These are phyloP conservation scores for Dionaea muscipula DNA, from an alignment of 179 eudicot species.

Conservation along the genomic window DNA sequence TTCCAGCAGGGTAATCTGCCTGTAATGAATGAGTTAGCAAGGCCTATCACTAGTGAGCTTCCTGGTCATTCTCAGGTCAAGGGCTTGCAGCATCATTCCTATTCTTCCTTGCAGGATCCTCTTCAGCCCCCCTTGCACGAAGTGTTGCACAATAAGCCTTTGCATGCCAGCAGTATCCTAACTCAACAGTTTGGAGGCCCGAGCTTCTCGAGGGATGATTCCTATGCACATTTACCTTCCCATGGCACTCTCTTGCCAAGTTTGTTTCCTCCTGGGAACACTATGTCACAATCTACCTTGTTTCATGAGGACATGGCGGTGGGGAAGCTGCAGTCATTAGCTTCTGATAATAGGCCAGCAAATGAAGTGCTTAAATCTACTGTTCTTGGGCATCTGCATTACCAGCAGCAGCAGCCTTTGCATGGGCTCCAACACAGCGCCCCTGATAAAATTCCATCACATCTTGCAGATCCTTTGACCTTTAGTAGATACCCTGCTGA, in stretches of 20 bases:
- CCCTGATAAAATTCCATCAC: slow-evolving; percentile 20
- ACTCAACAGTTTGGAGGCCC: slow-evolving; percentile 29
- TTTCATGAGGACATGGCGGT: slow-evolving; percentile 25
- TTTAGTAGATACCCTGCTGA: slow-evolving; percentile 30
- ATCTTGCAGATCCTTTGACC: slow-evolving; percentile 23
- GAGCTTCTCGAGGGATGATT: slow-evolving; percentile 21
- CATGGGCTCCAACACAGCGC: slow-evolving; percentile 24
- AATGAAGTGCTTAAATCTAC: slow-evolving; percentile 19
- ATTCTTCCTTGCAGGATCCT: slow-evolving; percentile 10
- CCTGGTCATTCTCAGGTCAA: slow-evolving; percentile 30
- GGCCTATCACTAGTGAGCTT: slow-evolving; percentile 24
- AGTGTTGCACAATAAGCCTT: slow-evolving; percentile 10
- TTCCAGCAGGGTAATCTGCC: slow-evolving; percentile 42
- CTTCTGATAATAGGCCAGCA: slow-evolving; percentile 22
- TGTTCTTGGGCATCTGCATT: slow-evolving; percentile 23
- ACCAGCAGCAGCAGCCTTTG: slow-evolving; percentile 22
- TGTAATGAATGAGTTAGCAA: slow-evolving; percentile 26
- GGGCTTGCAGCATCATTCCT: slow-evolving; percentile 8
- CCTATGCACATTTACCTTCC: slow-evolving; percentile 18
- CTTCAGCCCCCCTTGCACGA: slow-evolving; percentile 15
- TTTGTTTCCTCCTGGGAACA: slow-evolving; percentile 24
- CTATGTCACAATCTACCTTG: slow-evolving; percentile 22
- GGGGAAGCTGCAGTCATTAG: slow-evolving; percentile 18
- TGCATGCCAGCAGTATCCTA: slow-evolving; percentile 24
- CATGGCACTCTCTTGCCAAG: slow-evolving; percentile 21